Percentiles rank a stretch among this genome's conserved stretches.
Evolutionary conservation across 768 basidiomycete species (phyloP).

Genomic region (Agaricus blazei): DNA sequence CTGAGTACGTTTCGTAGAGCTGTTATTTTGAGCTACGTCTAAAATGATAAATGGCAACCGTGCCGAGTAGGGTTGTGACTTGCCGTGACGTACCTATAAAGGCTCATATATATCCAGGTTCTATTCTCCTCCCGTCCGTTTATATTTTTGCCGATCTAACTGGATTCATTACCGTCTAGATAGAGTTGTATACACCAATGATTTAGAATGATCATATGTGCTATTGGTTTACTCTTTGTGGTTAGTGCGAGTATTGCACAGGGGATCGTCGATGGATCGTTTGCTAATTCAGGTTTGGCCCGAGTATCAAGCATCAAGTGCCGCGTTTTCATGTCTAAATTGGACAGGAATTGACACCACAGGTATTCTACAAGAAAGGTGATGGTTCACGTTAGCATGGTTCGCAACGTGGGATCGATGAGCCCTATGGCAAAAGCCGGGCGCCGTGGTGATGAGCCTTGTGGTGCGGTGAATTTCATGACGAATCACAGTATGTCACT

Average conservation of each 20-base stretch:
- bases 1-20: neutral
- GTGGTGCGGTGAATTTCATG: constrained; percentile 14
- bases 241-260: neutral
- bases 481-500: constrained; percentile 10
- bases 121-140: neutral
- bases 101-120: neutral
- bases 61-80: too few relatives aligned
- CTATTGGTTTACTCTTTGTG: constrained; percentile 3
- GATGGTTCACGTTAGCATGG: constrained; percentile 16
- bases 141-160: neutral
- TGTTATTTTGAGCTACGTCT: neutral
- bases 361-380: constrained; percentile 1
- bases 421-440: constrained; percentile 9
- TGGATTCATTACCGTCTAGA: neutral
- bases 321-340: neutral
- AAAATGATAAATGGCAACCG: neutral
- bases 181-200: constrained; percentile 5
- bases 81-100: neutral
- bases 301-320: neutral
- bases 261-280: constrained; percentile 8
- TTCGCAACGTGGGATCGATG: constrained; percentile 24
- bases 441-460: constrained; percentile 12
- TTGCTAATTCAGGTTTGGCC: neutral
- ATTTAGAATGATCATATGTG: neutral
- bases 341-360: constrained; percentile 13